Base-by-base conservation (phyloP, 768 basidiomycete genomes). In the Chlorophyllum brunneum region DNA sequence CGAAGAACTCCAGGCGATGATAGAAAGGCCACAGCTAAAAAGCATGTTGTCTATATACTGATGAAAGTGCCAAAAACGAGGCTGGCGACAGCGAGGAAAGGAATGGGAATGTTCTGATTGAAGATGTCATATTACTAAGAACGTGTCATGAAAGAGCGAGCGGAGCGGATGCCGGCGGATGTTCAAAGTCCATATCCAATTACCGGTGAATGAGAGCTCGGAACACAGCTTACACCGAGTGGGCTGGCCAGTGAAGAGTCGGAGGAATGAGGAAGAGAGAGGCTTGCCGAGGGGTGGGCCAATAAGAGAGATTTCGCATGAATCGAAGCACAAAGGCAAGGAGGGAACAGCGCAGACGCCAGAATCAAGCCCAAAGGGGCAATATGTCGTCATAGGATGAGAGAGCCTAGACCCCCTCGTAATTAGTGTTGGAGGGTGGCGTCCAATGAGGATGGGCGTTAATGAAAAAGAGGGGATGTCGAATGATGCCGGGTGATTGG, bases 341-440 rank as follows among this genome's bases (percentile, higher is more conserved):
- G 26, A 16, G n/a, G 6, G 15, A 18, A 31, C n/a, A n/a, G n/a
- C n/a, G n/a, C n/a, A n/a, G n/a, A n/a, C n/a, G n/a, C 7, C 31
- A 31, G 31, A 6, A 6, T 31, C 6, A 31, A 13, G 13, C 31
- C 31, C 6, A 18, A 27, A n/a, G 42, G 42, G 42, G 42, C 13
- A 31, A 13, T 6, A 18, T 44, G 42, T 44, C 42, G 42, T 45
- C 43, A 45, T 45, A 24, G 13, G 24, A 42, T 10, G 10, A 15
- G 13, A 33, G 29, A 20, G 43, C 22, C 29, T 45, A 45, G 43
- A 45, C 20, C 23, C n/a, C 11, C n/a, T 2, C 15, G 16, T 45
- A 45, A 45, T 45, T 45, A 45, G 43, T 3, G 43, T 45, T 31
- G 29, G 29, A 30, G 29, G 43, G 43, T 20, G 43, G 24, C 40